Evolutionary conservation across 495 filamentous ascomycete species (phyloP).

Genomic region (Poronia punctata): DNA sequence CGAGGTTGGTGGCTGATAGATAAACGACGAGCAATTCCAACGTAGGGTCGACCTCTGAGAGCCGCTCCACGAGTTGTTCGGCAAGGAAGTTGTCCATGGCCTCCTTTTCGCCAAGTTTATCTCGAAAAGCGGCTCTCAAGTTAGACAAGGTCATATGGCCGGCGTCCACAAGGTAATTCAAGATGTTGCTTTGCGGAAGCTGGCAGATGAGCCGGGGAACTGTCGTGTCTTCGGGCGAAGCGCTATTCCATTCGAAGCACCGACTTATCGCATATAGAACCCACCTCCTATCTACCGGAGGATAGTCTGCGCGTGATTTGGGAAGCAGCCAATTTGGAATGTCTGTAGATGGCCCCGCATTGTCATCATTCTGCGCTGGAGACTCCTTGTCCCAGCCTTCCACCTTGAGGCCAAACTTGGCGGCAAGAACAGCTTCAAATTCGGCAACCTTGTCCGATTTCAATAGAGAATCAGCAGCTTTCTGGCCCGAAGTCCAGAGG

Average conservation of each 20-base stretch:
- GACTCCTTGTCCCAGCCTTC: constrained; percentile 10
- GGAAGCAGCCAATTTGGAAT: constrained; percentile 34
- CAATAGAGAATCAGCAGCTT: constrained; percentile 41
- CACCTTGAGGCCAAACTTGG: constrained; percentile 31
- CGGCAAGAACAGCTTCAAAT: constrained; percentile 50
- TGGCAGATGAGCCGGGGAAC: constrained; percentile 35
- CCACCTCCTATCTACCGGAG: constrained; percentile 45
- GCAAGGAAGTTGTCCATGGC: constrained; percentile 37
- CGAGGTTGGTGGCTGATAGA: constrained; percentile 43
- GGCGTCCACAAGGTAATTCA: constrained; percentile 54
- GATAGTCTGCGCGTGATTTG: constrained; percentile 30
- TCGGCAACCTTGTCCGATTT: constrained; percentile 33
- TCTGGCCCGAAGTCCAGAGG: constrained; percentile 27
- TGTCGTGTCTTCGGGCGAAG: constrained; percentile 19
- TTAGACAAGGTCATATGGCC: constrained; percentile 58
- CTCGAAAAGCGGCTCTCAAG: constrained; percentile 52
- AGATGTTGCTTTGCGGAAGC: constrained; percentile 47
- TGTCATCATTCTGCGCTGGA: constrained; percentile 14
- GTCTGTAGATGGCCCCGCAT: constrained; percentile 12
- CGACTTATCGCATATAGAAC: constrained; percentile 45
- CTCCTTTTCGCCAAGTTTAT: constrained; percentile 36
- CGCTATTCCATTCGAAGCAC: constrained; percentile 36
- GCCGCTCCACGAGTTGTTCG: constrained; percentile 50
- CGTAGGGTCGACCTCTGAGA: constrained; percentile 55
- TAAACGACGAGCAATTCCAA: constrained; percentile 52